Base-by-base conservation (phyloP, 768 basidiomycete species). In the Lactarius sp. region DNA sequence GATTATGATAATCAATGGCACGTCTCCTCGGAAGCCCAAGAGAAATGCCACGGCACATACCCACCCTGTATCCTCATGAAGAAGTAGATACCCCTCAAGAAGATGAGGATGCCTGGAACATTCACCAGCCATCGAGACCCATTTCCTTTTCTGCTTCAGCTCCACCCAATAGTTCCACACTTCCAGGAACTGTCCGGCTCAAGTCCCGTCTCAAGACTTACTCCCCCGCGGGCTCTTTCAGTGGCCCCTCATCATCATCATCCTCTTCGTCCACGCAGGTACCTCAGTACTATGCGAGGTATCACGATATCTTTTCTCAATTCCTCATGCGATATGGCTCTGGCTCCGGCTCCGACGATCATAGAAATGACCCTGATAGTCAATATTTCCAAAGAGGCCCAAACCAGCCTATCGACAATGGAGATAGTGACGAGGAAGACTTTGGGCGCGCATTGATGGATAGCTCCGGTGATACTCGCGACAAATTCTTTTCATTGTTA, bases 341-440 rank as follows among this genome's bases (percentile, higher is more conserved):
- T 6, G 81, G 81, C 62, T 77, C 81, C n/a, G 79, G 81, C 53
- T 46, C 64, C 44, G 87, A 88, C 64, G 87, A 91, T 73, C 82
- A 84, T 27, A 81, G 86, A 62, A 84, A 85, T 69, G 91, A 92
- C 72, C 87, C 89, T n/a, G 90, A 92, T 72, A 85, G 83, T 67
- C 86, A 92, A 71, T 91, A 90, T 73, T 87, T 86, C 73, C 85
- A 90, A 71, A 80, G 83, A 55, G 89, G 88, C 16, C 75, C 87
- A 6, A 85, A 86, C 46, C 81, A 89, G 66, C 80, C 83, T 5
- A 81, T 85, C 68, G 87, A 85, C 49, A 85, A 81, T 33, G 87
- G 86, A 53, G 83, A 84, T 61, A 90, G 86, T 68, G 90, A 92
- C 61, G 91, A 93, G 65, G 90, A 93, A 63, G 85, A 86, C 52